A percentile compares a stretch with the other conserved stretches of the same genome.
Evolutionary conservation across 768 basidiomycete species (phyloP).

Genomic region (Panaeolus cyanescens): DNA sequence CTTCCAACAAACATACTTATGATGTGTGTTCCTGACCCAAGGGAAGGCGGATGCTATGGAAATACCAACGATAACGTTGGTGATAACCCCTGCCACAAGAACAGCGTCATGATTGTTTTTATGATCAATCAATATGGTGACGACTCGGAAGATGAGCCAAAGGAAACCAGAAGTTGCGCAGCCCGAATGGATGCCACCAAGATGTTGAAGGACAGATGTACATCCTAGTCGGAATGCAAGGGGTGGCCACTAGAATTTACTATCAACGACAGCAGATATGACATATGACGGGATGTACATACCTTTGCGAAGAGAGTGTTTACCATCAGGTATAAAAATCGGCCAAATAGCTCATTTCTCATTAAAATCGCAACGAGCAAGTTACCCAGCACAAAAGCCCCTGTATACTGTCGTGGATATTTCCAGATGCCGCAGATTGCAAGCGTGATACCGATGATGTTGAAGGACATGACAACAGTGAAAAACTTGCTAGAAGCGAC

Average conservation of each 20-base stretch:
- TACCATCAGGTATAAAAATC: constrained; percentile 69
- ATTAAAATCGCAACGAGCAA: constrained; percentile 71
- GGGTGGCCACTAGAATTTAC: constrained; percentile 41
- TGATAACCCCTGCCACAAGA: constrained; percentile 62
- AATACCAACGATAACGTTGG: constrained; percentile 57
- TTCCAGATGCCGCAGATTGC: constrained; percentile 67
- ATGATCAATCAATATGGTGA: constrained; percentile 52
- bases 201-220: constrained; percentile 74
- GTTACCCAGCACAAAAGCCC: constrained; percentile 77
- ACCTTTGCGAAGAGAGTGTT: constrained; percentile 84
- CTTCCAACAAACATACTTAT: constrained; percentile 60
- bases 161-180: constrained; percentile 74
- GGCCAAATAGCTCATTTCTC: constrained; percentile 82
- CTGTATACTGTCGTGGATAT: constrained; percentile 66
- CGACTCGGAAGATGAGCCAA: constrained; percentile 70
- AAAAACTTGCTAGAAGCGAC: constrained; percentile 64
- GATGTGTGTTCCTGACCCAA: constrained; percentile 80
- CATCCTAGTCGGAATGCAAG: constrained; percentile 63
- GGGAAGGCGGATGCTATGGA: constrained; percentile 72
- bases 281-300: constrained; percentile 7
- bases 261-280: background rate
- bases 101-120: constrained; percentile 54
- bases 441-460: constrained; percentile 58
- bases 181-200: constrained; percentile 85
- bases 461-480: constrained; percentile 58